Percentiles rank a stretch among this genome's conserved stretches.
Evolutionary conservation across 192 early-diverging fungal species (phyloP).

Genomic region (Entophlyctis luteolus): DNA sequence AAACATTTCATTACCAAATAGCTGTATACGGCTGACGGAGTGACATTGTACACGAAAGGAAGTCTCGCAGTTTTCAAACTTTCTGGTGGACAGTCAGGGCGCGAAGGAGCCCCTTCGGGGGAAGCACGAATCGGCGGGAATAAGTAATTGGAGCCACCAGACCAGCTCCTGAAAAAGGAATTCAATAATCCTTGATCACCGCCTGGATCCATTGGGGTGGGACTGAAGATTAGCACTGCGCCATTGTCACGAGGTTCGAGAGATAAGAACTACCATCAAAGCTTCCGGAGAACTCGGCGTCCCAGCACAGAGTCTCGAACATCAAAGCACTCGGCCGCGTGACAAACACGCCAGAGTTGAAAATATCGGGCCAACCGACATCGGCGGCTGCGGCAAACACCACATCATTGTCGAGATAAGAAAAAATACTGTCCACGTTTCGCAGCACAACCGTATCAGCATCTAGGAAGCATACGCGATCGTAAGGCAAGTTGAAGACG

Average conservation of each 20-base stretch:
- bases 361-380: slow-evolving; percentile 94
- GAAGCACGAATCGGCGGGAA: not conserved
- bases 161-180: slow-evolving; percentile 78
- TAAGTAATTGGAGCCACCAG: slow-evolving; percentile 21
- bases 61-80: slow-evolving; percentile 54
- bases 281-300: slow-evolving; percentile 55
- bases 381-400: slow-evolving; percentile 84
- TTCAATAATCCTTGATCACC: slow-evolving; percentile 94
- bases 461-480: slow-evolving; percentile 76
- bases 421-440: slow-evolving; percentile 80
- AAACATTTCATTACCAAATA: slow-evolving; percentile 38
- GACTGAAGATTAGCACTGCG: no score
- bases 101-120: not conserved
- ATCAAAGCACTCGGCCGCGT: slow-evolving; percentile 53
- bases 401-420: slow-evolving; percentile 31
- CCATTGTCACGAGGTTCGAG: no score
- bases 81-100: not conserved
- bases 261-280: slow-evolving; percentile 71
- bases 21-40: slow-evolving; percentile 74
- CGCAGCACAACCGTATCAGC: slow-evolving; percentile 78
- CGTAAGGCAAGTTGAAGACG: slow-evolving; percentile 69
- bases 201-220: slow-evolving; percentile 45
- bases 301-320: slow-evolving; percentile 48
- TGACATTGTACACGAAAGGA: slow-evolving; percentile 90
- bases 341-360: slow-evolving; percentile 93